Evolutionary conservation across 192 early-diverging fungal genomes (phyloP).

Genomic region (Backusella luteola): DNA sequence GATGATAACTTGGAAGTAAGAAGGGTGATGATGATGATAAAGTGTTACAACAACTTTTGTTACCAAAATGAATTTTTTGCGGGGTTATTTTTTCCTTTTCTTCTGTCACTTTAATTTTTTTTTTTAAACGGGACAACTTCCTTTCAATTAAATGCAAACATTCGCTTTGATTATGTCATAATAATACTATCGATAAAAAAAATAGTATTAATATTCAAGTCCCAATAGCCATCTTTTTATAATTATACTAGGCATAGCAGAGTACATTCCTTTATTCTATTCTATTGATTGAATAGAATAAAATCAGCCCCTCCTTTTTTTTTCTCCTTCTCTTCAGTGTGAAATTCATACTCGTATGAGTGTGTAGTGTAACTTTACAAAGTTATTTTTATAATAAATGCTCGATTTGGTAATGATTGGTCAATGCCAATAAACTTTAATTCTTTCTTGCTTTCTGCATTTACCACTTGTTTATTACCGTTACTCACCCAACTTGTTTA

Average conservation of each 20-base stretch:
- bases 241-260: no score
- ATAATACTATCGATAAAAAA: neutral
- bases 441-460: neutral
- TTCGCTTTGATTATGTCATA: neutral
- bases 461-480: neutral
- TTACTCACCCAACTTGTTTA: no score
- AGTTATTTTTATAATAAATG: neutral
- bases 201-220: no score
- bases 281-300: neutral
- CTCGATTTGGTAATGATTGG: neutral
- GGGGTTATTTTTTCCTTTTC: neutral
- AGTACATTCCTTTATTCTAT: neutral
- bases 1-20: no score
- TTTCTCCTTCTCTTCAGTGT: neutral
- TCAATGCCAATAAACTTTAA: neutral
- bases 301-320: neutral
- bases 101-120: neutral
- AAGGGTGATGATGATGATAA: no score
- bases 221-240: no score
- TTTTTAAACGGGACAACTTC: neutral
- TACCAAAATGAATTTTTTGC: no score
- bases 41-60: no score
- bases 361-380: neutral
- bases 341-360: neutral
- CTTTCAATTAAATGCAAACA: neutral